Conservation (phyloP, 176 grass and related monocot species). For the Phoenix roebelenii region DNA sequence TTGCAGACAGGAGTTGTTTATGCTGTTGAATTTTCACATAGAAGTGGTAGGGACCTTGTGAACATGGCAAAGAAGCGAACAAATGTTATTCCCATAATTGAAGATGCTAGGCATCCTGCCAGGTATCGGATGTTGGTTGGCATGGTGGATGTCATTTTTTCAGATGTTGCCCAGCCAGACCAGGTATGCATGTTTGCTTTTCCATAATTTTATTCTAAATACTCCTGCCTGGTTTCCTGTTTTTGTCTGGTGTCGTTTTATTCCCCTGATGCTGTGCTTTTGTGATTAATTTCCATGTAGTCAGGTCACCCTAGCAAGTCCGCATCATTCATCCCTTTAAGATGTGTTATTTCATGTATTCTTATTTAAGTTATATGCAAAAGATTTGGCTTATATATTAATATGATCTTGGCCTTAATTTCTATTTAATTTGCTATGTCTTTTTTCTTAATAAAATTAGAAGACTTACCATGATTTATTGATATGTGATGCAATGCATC, state of each 20-base stretch:
- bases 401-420: too few relatives aligned
- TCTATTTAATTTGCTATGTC: too few relatives aligned
- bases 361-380: too few relatives aligned
- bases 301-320: too few relatives aligned
- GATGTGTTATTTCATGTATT: too few relatives aligned
- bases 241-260: background rate
- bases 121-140: conserved; percentile 86
- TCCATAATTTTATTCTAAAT: too few relatives aligned
- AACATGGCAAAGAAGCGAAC: conserved; percentile 98
- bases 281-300: too few relatives aligned
- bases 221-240: background rate
- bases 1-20: conserved; percentile 68
- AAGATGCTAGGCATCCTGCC: conserved; percentile 85
- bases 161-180: conserved; percentile 94
- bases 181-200: conserved; percentile 40
- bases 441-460: too few relatives aligned
- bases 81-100: conserved; percentile 92
- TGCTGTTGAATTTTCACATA: conserved; percentile 95
- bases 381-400: too few relatives aligned
- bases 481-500: too few relatives aligned
- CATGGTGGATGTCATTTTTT: conserved; percentile 99
- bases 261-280: background rate
- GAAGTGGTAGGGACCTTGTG: conserved; percentile 82
- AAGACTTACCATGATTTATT: too few relatives aligned
- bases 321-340: too few relatives aligned